phyloP scores from a whole-genome alignment of 257 asterid genomes.

The Solanum chiquidenum region DNA sequence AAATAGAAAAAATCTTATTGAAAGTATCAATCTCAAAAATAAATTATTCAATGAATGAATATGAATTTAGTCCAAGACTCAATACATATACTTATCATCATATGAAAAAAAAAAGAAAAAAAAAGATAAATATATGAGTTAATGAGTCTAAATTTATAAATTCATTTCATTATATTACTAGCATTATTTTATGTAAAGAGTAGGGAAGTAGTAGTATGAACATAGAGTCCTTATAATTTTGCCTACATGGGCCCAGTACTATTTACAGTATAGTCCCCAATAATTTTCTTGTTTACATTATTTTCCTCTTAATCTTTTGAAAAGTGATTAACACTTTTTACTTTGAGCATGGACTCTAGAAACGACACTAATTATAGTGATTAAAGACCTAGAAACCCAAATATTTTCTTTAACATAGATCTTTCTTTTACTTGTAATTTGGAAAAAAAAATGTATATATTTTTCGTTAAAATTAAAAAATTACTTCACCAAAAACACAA shows the following conservation, averaged over 20 bases:
- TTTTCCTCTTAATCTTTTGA: background rate
- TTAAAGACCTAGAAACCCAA: background rate
- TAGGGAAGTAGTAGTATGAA: background rate
- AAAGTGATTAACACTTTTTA: background rate
- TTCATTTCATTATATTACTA: background rate
- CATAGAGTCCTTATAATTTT: background rate
- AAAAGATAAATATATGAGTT: background rate
- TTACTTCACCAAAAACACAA: background rate
- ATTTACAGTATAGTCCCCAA: background rate
- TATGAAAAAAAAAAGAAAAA: too few species aligned
- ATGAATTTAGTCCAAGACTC: fast-evolving
- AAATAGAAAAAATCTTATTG: background rate
- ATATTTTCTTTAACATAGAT: background rate
- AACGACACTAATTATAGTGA: background rate
- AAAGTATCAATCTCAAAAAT: background rate
- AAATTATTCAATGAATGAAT: background rate
- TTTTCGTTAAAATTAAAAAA: too few species aligned
- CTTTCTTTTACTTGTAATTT: background rate
- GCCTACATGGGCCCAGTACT: background rate
- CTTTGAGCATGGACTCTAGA: background rate
- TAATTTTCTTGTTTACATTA: background rate
- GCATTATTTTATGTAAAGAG: background rate
- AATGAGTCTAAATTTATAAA: background rate
- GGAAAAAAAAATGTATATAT: too few species aligned
- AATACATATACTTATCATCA: background rate